Conservation (phyloP, 2,329 filamentous ascomycete species). For the Cadophora sp. region DNA sequence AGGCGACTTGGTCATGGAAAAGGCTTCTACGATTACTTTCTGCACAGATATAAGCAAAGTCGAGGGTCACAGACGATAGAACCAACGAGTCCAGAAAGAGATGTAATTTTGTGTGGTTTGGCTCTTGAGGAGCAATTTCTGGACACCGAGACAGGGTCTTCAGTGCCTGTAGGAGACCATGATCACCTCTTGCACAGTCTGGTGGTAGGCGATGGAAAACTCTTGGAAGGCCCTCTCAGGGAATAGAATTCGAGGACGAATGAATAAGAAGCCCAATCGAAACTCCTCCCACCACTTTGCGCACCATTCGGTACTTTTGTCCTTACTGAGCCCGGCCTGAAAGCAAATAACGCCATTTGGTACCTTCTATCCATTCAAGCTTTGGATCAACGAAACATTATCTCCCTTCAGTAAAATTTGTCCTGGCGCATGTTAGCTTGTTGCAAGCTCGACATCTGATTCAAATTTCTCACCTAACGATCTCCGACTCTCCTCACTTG, state of each 20-base stretch:
- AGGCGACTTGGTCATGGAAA: slow-evolving; percentile 90
- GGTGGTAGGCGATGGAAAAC: slow-evolving; percentile 72
- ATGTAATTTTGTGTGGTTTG: slow-evolving; percentile 71
- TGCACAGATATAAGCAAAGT: slow-evolving; percentile 72
- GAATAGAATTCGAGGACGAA: slow-evolving; percentile 26
- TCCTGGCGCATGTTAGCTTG: slow-evolving; percentile 49
- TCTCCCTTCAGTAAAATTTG: slow-evolving; percentile 73
- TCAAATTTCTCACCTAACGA: slow-evolving; percentile 68
- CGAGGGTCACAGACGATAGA: slow-evolving; percentile 39
- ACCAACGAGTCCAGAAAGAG: slow-evolving; percentile 65
- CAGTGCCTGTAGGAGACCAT: slow-evolving; percentile 75
- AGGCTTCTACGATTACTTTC: slow-evolving; percentile 95
- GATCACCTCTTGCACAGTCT: slow-evolving; percentile 84
- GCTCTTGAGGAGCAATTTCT: slow-evolving; percentile 88
- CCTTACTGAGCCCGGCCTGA: slow-evolving; percentile 29
- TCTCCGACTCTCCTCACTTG: slow-evolving; percentile 78
- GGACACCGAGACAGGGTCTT: slow-evolving; percentile 58
- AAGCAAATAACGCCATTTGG: slow-evolving; percentile 38
- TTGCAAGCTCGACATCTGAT: not conserved
- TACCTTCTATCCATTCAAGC: slow-evolving; percentile 44
- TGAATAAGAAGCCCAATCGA: slow-evolving; percentile 27
- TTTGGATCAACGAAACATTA: slow-evolving; percentile 68
- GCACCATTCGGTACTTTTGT: slow-evolving; percentile 31
- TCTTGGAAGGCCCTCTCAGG: slow-evolving; percentile 48
- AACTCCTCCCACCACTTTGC: slow-evolving; percentile 22